phyloP scores from a whole-genome alignment of 208 protist species.

The Crithidia mellificae region DNA sequence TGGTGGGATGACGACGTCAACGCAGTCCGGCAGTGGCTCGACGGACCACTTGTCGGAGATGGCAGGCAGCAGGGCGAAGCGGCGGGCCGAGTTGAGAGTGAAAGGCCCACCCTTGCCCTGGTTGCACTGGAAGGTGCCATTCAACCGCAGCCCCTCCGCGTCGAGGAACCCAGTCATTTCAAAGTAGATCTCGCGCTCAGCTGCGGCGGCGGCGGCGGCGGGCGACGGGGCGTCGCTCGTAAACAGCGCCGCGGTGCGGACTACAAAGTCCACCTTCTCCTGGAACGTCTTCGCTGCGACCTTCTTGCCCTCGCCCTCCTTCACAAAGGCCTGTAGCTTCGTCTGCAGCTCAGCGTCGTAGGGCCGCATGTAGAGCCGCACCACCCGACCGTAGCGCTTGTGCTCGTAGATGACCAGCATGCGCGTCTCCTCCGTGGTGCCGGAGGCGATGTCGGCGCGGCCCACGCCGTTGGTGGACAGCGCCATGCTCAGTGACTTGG shows the following conservation, averaged over 20 bases:
- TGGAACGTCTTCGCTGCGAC: constrained; percentile 9
- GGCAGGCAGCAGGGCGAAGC: constrained; percentile 44
- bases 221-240: not conserved
- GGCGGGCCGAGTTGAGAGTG: constrained; percentile 50
- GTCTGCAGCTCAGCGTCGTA: constrained; percentile 21
- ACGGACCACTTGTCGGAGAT: constrained; percentile 61
- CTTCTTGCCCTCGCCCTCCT: not conserved
- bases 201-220: not conserved
- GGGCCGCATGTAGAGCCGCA: constrained; percentile 49
- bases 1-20: constrained; percentile 54
- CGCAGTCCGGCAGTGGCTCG: constrained; percentile 79
- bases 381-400: constrained; percentile 53
- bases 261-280: constrained; percentile 26
- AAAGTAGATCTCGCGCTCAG: constrained; percentile 26
- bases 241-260: not conserved
- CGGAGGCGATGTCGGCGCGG: constrained; percentile 18
- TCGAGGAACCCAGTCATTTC: constrained; percentile 61
- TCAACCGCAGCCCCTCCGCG: constrained; percentile 72
- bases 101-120: constrained; percentile 63
- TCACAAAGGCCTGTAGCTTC: constrained; percentile 20
- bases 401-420: constrained; percentile 63
- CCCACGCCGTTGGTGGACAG: constrained; percentile 14
- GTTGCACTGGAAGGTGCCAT: constrained; percentile 57
- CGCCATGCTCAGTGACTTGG: constrained; percentile 27
- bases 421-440: constrained; percentile 26